These are phyloP conservation scores for Pseudocercospora macadamiae DNA, from an alignment of 2,329 filamentous ascomycete species.

Conservation along the genomic window DNA sequence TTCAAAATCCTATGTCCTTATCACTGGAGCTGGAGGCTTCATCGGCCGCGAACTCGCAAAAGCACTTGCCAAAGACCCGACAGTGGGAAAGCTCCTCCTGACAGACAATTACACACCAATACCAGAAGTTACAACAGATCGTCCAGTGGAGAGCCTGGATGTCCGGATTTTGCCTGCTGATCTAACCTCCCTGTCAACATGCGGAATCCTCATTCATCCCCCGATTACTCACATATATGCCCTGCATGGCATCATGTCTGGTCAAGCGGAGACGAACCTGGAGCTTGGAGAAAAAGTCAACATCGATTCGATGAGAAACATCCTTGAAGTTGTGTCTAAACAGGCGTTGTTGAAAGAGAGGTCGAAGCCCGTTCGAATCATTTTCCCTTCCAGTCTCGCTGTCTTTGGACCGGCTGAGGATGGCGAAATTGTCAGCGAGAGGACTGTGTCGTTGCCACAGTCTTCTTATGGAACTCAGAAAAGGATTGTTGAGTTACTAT, in stretches of 20 bases:
- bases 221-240: slow-evolving; percentile 52
- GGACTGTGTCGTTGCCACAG: slow-evolving; percentile 45
- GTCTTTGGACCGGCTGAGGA: slow-evolving; percentile 48
- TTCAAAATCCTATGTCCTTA: slow-evolving; percentile 34
- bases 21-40: slow-evolving; percentile 51
- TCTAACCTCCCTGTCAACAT: background rate
- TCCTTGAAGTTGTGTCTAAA: slow-evolving; percentile 46
- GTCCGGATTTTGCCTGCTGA: background rate
- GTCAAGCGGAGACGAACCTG: slow-evolving; percentile 50
- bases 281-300: slow-evolving; percentile 50
- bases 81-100: slow-evolving; percentile 31
- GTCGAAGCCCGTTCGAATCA: slow-evolving; percentile 39
- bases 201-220: slow-evolving; percentile 26
- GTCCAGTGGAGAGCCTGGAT: background rate
- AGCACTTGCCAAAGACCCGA: slow-evolving; percentile 41
- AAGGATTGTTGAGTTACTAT: slow-evolving; percentile 1
- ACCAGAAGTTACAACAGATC: no score
- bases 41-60: slow-evolving; percentile 50
- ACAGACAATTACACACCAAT: background rate
- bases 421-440: slow-evolving; percentile 45
- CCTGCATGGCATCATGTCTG: slow-evolving; percentile 53
- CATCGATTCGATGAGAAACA: slow-evolving; percentile 47
- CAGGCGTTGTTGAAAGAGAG: no score
- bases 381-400: slow-evolving; percentile 50
- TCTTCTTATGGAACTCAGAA: slow-evolving; percentile 43